Conservation (phyloP, 306 rosid genomes). For the Citrullus colocynthis region DNA sequence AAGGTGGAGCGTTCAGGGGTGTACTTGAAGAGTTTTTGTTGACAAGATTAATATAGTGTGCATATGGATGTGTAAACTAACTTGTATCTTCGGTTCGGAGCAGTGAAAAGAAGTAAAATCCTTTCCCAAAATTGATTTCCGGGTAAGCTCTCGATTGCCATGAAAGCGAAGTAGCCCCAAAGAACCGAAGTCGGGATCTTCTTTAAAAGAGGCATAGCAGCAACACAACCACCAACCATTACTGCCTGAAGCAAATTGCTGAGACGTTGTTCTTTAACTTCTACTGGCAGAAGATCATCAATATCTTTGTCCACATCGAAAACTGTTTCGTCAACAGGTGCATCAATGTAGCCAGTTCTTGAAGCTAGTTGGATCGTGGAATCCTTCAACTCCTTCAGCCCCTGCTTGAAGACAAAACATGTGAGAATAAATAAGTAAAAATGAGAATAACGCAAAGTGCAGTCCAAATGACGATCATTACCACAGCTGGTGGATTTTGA, state of each 20-base stretch:
- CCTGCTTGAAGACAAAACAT: slow-evolving; percentile 23
- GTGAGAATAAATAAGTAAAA: background rate
- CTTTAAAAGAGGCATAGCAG: slow-evolving; percentile 90
- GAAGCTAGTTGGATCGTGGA: slow-evolving; percentile 64
- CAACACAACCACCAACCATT: slow-evolving; percentile 73
- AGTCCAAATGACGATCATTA: slow-evolving; percentile 16
- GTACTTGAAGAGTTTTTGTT: background rate
- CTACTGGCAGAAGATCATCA: slow-evolving; percentile 84
- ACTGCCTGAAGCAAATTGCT: slow-evolving; percentile 82
- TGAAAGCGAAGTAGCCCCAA: slow-evolving; percentile 98
- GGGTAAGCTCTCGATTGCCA: slow-evolving; percentile 97
- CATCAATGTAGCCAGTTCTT: slow-evolving; percentile 69
- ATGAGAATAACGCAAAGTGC: background rate
- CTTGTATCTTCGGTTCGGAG: slow-evolving; percentile 96
- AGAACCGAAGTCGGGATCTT: slow-evolving; percentile 90
- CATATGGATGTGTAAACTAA: slow-evolving; percentile 12
- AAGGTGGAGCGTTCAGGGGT: too few species aligned
- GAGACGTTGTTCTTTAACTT: slow-evolving; percentile 91
- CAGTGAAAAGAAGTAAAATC: slow-evolving; percentile 76
- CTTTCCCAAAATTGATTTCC: slow-evolving; percentile 99
- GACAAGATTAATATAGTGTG: background rate
- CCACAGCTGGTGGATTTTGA: slow-evolving; percentile 73
- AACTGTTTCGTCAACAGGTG: slow-evolving; percentile 75
- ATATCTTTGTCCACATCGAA: slow-evolving; percentile 80
- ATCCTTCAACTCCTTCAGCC: slow-evolving; percentile 77